phyloP scores from a whole-genome alignment of 192 early-diverging fungal genomes.

The Powellomyces hirtus region DNA sequence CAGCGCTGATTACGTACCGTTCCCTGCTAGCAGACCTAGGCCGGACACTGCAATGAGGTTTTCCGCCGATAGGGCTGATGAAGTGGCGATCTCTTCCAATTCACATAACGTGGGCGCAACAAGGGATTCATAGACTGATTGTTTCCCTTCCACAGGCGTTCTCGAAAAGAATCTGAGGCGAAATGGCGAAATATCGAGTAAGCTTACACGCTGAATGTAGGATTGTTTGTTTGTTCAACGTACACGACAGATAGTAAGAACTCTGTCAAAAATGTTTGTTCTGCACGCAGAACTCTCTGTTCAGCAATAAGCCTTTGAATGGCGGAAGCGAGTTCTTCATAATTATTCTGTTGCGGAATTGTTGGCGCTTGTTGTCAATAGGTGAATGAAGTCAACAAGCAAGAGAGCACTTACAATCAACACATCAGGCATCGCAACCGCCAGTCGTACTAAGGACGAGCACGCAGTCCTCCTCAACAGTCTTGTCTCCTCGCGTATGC shows the following conservation, averaged over 20 bases:
- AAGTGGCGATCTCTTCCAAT: constrained; percentile 6
- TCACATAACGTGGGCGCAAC: constrained; percentile 12
- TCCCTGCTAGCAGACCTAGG: background rate
- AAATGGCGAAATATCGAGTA: background rate
- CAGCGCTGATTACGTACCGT: background rate
- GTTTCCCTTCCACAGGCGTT: constrained; percentile 17
- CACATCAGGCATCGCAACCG: constrained; percentile 38
- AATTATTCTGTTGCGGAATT: background rate
- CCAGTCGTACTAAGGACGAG: constrained; percentile 35
- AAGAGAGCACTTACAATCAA: constrained; percentile 35
- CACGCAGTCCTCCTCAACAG: constrained; percentile 34
- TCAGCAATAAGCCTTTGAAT: constrained; percentile 4
- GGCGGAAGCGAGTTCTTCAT: constrained; percentile 7
- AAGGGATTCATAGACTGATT: constrained; percentile 13
- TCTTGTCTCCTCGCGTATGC: constrained; percentile 30
- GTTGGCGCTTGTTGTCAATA: too few species aligned
- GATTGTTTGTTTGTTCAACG: too few species aligned
- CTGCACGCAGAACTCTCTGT: background rate
- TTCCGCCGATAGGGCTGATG: background rate
- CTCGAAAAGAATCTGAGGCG: constrained; percentile 21
- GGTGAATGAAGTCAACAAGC: too few species aligned
- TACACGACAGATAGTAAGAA: constrained; percentile 34
- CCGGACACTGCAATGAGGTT: background rate
- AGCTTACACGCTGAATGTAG: too few species aligned
- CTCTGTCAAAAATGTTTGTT: constrained; percentile 29